Percentiles rank a stretch among this genome's conserved stretches.
Conservation (phyloP, 768 basidiomycete genomes). For the Panellus pusillus region DNA sequence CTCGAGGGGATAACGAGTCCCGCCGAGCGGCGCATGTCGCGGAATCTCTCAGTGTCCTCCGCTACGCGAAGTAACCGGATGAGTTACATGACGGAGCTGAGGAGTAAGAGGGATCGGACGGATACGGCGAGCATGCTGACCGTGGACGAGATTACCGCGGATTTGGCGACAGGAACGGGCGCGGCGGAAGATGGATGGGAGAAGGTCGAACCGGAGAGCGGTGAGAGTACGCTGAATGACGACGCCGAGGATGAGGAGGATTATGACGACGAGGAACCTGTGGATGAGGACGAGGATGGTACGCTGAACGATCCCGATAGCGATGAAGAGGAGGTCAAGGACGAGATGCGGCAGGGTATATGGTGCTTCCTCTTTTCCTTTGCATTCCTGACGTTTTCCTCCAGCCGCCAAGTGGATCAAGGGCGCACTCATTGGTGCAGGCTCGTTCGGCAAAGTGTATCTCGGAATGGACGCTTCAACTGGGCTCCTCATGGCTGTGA, state of each 20-base stretch:
- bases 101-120: conserved; percentile 79
- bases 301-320: conserved; percentile 33
- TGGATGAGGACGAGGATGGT: conserved; percentile 44
- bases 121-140: conserved; percentile 93
- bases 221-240: conserved; percentile 34
- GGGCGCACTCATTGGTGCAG: conserved; percentile 91
- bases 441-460: conserved; percentile 94
- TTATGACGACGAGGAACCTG: conserved; percentile 46
- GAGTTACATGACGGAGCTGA: conserved; percentile 80
- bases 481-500: conserved; percentile 94
- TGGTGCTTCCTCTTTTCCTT: not conserved
- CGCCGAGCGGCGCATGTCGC: conserved; percentile 25
- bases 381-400: conserved; percentile 1
- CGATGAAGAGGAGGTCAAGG: conserved; percentile 46
- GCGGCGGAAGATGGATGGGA: conserved; percentile 68
- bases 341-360: conserved; percentile 45
- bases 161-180: conserved; percentile 68
- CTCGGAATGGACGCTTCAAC: conserved; percentile 92
- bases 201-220: conserved; percentile 57
- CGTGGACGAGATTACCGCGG: conserved; percentile 96
- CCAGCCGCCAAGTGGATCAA: conserved; percentile 94
- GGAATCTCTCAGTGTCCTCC: conserved; percentile 43
- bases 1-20: conserved; percentile 54
- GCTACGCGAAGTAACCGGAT: conserved; percentile 53
- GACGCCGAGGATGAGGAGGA: conserved; percentile 33